phyloP scores from a whole-genome alignment of 1,284 basidiomycete genomes.

The Heterobasidion parviporum region DNA sequence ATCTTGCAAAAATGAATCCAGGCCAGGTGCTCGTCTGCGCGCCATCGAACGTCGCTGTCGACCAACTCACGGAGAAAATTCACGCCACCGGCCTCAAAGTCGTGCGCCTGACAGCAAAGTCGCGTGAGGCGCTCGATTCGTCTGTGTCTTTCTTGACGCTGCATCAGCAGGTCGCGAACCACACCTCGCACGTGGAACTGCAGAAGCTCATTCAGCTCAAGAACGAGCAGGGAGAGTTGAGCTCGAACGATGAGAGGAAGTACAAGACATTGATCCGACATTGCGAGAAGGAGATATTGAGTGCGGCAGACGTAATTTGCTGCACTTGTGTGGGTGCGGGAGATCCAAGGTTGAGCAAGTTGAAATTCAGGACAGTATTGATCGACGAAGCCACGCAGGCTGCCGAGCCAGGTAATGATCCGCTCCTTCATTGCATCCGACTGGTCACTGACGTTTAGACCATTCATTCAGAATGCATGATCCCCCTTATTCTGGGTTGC shows the following conservation, averaged over 20 bases:
- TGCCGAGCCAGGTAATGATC: conserved; percentile 81
- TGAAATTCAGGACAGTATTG: conserved; percentile 97
- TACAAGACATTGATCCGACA: conserved; percentile 93
- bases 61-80: conserved; percentile 98
- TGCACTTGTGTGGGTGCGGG: conserved; percentile 98
- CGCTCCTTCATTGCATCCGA: conserved; percentile 2
- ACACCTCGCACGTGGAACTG: conserved; percentile 88
- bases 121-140: conserved; percentile 93
- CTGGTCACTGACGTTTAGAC: conserved; percentile 6
- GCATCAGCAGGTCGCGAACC: conserved; percentile 96
- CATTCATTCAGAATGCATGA: conserved; percentile 82
- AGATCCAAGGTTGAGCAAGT: conserved; percentile 89
- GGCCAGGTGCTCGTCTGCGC: conserved; percentile 99
- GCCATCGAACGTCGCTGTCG: conserved; percentile 98
- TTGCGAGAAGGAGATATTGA: conserved; percentile 95
- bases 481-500: conserved; percentile 95
- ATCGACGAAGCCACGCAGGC: conserved; percentile 99
- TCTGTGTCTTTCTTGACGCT: conserved; percentile 90
- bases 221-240: conserved; percentile 95
- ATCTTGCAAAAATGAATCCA: conserved; percentile 98
- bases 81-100: conserved; percentile 96
- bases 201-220: conserved; percentile 98
- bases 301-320: conserved; percentile 96
- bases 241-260: conserved; percentile 94
- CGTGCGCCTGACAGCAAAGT: conserved; percentile 95